phyloP scores from a whole-genome alignment of 495 filamentous ascomycete genomes.

The Daldinia caldariorum region DNA sequence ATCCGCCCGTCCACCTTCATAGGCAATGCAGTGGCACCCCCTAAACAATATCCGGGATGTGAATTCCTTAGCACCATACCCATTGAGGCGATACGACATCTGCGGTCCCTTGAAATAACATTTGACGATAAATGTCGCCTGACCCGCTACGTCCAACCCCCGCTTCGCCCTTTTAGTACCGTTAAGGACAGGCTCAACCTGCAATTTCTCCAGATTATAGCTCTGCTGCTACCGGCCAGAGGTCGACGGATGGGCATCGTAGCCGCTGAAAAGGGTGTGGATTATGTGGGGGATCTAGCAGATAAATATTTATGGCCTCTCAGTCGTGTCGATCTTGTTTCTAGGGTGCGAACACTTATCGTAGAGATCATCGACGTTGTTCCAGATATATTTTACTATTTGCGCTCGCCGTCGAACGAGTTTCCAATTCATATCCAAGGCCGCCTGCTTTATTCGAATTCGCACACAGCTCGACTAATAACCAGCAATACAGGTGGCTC shows the following conservation, averaged over 20 bases:
- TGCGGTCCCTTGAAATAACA: neutral
- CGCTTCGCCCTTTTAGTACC: neutral
- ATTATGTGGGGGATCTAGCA: slow-evolving; percentile 2
- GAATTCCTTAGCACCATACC: slow-evolving; percentile 5
- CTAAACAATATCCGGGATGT: slow-evolving; percentile 6
- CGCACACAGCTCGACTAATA: slow-evolving; percentile 1
- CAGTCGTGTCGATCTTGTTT: slow-evolving; percentile 1
- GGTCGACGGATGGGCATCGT: neutral
- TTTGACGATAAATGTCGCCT: neutral
- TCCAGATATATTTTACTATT: slow-evolving; percentile 4
- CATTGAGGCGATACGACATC: slow-evolving; percentile 3
- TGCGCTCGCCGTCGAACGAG: neutral
- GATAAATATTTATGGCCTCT: slow-evolving; percentile 3
- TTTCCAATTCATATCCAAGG: neutral
- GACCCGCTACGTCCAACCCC: neutral
- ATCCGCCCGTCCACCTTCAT: neutral
- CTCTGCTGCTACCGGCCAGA: neutral
- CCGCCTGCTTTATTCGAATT: neutral
- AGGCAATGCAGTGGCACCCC: neutral
- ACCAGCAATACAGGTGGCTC: neutral
- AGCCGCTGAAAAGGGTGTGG: slow-evolving; percentile 4
- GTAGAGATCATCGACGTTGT: neutral
- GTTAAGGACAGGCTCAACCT: neutral
- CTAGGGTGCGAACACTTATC: slow-evolving; percentile 2
- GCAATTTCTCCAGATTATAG: neutral